Base-by-base conservation (phyloP, 1,284 basidiomycete genomes). In the Apiotrichum siamense region DNA sequence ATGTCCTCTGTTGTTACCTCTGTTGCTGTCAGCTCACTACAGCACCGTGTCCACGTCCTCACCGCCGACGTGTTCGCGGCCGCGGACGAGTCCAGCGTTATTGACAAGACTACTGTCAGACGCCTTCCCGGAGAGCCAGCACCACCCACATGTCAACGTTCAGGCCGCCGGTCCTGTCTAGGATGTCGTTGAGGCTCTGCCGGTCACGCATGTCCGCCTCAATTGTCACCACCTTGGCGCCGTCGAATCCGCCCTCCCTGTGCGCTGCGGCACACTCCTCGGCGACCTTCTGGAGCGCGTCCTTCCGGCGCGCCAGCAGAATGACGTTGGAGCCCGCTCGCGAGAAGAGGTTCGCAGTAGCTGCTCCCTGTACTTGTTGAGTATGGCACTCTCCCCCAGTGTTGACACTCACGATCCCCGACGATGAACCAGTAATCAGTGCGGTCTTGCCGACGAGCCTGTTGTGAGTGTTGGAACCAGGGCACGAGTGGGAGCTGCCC, bases 21-120 rank as follows among this genome's bases (percentile, higher is more conserved):
- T 70, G 50, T 6, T 11, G 21, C 18, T 11, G 39, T 41, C 18
- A 53, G 47, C 41, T 24, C 7, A 2, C 44, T 33, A n/a, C 60
- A 68, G 59, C 44, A 66, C 66, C 70, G 29, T 15, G 4, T 7
- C 4, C 5, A 17, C 4, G 21, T 4, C 6, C 41, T 29, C 12
- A 43, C 41, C 41, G 39, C 73, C 73, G 21, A 75, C 63, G 15
- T 70, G 67, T 36, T 75, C 73, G 18, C 63, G 57, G 10, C 73
- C 73, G 17, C 59, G 60, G 38, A 75, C 73, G 48, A 75, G 65
- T 18, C 73, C 73, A 44, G 73, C 73, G 42, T 75, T 75, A 61
- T 75, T 75, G 31, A 75, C 71, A 25, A 75, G 60, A 50, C 71
- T 73, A 44, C 3, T 7, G 32, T 47, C 17, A 50, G 50, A n/a